These are phyloP conservation scores for Tritrichomonas foetus DNA, from an alignment of 208 protist genomes.

Conservation along the genomic window DNA sequence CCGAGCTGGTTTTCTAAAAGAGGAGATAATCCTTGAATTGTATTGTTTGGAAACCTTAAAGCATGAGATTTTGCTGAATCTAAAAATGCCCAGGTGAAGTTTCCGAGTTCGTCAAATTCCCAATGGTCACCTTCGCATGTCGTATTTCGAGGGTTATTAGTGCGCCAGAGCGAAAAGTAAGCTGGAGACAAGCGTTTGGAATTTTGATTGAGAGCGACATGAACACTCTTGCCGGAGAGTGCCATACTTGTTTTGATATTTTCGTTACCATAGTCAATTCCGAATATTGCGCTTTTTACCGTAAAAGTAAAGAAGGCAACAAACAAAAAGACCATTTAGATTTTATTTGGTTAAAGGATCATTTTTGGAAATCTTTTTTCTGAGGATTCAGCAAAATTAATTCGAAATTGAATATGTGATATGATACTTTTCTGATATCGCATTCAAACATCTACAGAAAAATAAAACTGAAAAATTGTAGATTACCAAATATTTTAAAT, in stretches of 20 bases:
- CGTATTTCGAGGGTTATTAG: not conserved
- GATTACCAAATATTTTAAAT: no score
- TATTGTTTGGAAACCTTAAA: not conserved
- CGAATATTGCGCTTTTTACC: not conserved
- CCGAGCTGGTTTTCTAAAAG: not conserved
- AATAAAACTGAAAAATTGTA: no score
- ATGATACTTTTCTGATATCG: no score
- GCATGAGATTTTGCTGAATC: not conserved
- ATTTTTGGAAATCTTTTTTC: no score
- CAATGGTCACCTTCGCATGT: not conserved
- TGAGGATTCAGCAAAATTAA: no score
- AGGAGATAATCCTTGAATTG: not conserved
- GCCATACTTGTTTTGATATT: conserved; percentile 26
- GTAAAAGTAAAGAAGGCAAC: no score
- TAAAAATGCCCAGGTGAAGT: not conserved
- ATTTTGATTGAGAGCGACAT: not conserved
- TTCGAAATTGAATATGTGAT: no score
- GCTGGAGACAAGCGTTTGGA: not conserved
- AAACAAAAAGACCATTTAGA: no score
- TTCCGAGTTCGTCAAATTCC: not conserved
- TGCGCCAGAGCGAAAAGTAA: not conserved
- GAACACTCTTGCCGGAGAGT: not conserved
- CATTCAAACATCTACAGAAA: no score
- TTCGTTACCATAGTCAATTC: not conserved
- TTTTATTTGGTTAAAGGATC: no score